Conservation (phyloP, 306 rosid genomes). For the Citrullus colocynthis region DNA sequence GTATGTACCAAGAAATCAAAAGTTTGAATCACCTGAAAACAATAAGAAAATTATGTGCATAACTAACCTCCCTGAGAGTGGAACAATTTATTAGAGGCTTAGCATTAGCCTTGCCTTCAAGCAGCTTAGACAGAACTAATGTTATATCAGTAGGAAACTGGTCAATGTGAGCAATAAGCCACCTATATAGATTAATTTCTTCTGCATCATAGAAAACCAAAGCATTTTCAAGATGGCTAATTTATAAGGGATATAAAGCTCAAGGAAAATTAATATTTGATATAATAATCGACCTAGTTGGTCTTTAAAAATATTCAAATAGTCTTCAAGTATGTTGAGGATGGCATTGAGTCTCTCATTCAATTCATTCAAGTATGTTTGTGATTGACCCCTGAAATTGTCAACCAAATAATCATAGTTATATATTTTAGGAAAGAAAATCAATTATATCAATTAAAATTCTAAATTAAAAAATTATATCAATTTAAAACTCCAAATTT, state of each 20-base stretch:
- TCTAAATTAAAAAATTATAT: too few relatives aligned
- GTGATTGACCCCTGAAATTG: not conserved
- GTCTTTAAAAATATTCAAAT: not conserved
- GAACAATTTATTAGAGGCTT: slow-evolving; percentile 34
- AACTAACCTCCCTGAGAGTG: slow-evolving; percentile 23
- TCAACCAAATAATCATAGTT: not conserved
- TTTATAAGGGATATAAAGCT: not conserved
- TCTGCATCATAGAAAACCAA: not conserved
- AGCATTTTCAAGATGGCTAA: not conserved
- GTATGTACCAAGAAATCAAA: too few relatives aligned
- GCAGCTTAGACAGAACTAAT: not conserved
- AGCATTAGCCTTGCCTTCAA: not conserved
- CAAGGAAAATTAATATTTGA: not conserved
- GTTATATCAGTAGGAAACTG: slow-evolving; percentile 3
- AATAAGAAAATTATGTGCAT: too few relatives aligned
- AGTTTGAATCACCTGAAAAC: too few relatives aligned
- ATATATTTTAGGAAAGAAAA: too few relatives aligned
- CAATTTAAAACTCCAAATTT: too few relatives aligned
- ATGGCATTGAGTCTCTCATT: not conserved
- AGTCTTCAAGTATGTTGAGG: not conserved
- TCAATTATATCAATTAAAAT: too few relatives aligned
- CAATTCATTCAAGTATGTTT: slow-evolving; percentile 1
- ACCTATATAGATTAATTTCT: not conserved
- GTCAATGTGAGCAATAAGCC: slow-evolving; percentile 6
- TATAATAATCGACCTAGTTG: not conserved